Percentiles rank a stretch among this genome's conserved stretches.
Evolutionary conservation across 1,284 basidiomycete genomes (phyloP).

Genomic region (Trametes pubescens): DNA sequence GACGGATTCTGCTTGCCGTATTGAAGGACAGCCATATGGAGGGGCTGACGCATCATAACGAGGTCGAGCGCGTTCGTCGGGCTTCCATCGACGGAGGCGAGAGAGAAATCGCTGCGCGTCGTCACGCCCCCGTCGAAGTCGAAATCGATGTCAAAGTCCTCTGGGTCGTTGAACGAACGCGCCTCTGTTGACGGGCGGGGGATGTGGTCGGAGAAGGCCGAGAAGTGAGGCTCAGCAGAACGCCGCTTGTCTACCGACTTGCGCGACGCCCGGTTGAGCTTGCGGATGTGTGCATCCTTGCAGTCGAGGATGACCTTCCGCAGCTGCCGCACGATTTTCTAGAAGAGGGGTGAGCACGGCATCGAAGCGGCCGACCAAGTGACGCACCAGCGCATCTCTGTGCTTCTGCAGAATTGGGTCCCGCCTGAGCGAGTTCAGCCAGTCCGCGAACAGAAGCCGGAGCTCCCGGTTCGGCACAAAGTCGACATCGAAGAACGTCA

Average conservation of each 20-base stretch:
- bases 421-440: slow-evolving; percentile 79
- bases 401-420: slow-evolving; percentile 73
- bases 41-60: slow-evolving; percentile 49
- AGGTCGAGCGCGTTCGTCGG: slow-evolving; percentile 38
- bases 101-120: slow-evolving; percentile 26
- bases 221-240: slow-evolving; percentile 30
- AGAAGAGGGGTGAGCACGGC: slow-evolving; percentile 11
- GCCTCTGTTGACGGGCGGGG: slow-evolving; percentile 47
- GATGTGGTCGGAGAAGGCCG: slow-evolving; percentile 36
- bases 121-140: slow-evolving; percentile 57
- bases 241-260: slow-evolving; percentile 32
- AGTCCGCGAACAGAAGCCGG: slow-evolving; percentile 72
- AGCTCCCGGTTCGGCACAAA: slow-evolving; percentile 84
- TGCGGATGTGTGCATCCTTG: slow-evolving; percentile 68
- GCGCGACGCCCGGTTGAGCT: slow-evolving; percentile 30
- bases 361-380: slow-evolving; percentile 6
- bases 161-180: slow-evolving; percentile 49
- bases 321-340: slow-evolving; percentile 82
- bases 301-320: slow-evolving; percentile 84
- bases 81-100: slow-evolving; percentile 26
- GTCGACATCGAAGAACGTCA: slow-evolving; percentile 88
- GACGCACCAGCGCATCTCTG: slow-evolving; percentile 73
- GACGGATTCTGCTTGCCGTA: slow-evolving; percentile 48
- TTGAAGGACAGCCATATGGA: slow-evolving; percentile 53
- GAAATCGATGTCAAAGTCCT: slow-evolving; percentile 78